Conservation (phyloP, 2,329 filamentous ascomycete genomes). For the Aspergillus candidus region DNA sequence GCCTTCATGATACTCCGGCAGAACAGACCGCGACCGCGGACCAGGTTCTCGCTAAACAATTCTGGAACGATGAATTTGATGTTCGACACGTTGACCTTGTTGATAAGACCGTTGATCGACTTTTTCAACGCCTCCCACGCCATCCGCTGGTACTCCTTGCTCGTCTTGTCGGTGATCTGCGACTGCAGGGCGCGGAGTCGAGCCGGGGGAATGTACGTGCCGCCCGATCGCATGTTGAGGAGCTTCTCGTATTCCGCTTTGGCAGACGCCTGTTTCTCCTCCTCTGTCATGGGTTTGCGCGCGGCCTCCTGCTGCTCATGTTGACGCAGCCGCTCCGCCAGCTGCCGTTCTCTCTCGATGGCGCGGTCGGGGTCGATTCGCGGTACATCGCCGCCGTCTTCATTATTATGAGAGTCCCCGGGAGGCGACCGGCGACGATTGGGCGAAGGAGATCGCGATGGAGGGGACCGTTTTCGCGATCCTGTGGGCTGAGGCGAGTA, state of each 20-base stretch:
- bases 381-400: constrained; percentile 36
- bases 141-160: constrained; percentile 97
- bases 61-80: constrained; percentile 98
- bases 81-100: constrained; percentile 97
- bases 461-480: constrained; percentile 53
- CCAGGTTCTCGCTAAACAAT: constrained; percentile 87
- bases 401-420: constrained; percentile 25
- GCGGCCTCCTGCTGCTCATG: constrained; percentile 44
- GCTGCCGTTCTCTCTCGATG: constrained; percentile 45
- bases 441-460: constrained; percentile 49
- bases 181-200: constrained; percentile 85
- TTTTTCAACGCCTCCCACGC: constrained; percentile 99
- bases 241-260: constrained; percentile 94
- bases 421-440: constrained; percentile 46
- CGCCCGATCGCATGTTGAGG: constrained; percentile 85
- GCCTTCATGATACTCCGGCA: constrained; percentile 98
- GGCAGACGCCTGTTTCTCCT: constrained; percentile 78
- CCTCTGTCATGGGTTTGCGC: constrained; percentile 58
- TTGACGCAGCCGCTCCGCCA: constrained; percentile 49
- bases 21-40: constrained; percentile 86
- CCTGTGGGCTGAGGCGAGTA: constrained; percentile 44
- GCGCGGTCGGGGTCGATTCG: constrained; percentile 47
- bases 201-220: constrained; percentile 93
- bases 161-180: constrained; percentile 92
- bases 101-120: constrained; percentile 96